Evolutionary conservation across 148 eudicot species (phyloP).

Genomic region (Vaccinium macrocarpon): DNA sequence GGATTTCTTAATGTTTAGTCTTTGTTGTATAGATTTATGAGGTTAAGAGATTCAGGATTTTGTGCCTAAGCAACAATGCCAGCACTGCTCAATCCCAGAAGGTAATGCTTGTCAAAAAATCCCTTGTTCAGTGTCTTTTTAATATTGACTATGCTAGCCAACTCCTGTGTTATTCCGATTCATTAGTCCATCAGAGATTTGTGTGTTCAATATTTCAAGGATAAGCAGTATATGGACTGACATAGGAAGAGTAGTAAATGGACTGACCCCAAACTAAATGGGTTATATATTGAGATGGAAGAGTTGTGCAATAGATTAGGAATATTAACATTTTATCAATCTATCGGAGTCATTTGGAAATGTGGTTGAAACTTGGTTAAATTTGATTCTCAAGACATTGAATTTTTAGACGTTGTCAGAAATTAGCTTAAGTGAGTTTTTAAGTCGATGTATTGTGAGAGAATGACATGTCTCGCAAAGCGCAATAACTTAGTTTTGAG

Average conservation of each 20-base stretch:
- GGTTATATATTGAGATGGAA: neutral
- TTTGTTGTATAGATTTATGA: slow-evolving; percentile 24
- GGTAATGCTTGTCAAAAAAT: slow-evolving; percentile 19
- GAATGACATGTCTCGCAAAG: no score
- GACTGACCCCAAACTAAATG: neutral
- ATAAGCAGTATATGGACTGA: no score
- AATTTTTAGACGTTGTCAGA: no score
- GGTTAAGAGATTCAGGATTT: slow-evolving; percentile 35
- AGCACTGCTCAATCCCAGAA: slow-evolving; percentile 33
- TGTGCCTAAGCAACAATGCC: slow-evolving; percentile 35
- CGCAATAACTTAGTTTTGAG: no score
- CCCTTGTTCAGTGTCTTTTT: neutral
- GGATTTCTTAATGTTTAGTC: neutral
- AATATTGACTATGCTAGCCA: neutral
- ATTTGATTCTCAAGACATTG: neutral
- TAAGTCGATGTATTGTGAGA: no score
- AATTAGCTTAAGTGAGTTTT: no score
- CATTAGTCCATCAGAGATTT: neutral
- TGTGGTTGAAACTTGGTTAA: slow-evolving; percentile 2
- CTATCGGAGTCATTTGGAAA: neutral
- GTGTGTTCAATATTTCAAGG: neutral
- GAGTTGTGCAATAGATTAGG: neutral
- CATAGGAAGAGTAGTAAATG: neutral
- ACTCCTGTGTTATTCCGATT: neutral
- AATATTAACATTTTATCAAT: neutral